Percentiles rank a stretch among this genome's conserved stretches.
Evolutionary conservation across 2,329 filamentous ascomycete species (phyloP).

Genomic region (Helotiales sp.): DNA sequence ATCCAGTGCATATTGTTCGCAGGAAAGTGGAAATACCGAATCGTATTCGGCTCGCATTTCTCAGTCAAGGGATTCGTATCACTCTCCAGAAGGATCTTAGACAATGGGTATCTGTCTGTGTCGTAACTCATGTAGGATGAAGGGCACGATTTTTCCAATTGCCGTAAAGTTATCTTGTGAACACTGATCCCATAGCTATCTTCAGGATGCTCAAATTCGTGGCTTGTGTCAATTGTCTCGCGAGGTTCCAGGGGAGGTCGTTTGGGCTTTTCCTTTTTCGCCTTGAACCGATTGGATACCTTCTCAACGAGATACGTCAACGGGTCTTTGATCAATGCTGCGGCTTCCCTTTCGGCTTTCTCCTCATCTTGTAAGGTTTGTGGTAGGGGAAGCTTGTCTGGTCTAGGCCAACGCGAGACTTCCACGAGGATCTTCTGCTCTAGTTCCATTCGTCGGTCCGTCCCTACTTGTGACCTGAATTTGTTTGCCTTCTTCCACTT

Average conservation of each 20-base stretch:
- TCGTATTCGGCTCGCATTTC: neutral
- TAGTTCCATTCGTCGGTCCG: neutral
- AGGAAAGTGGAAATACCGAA: slow-evolving; percentile 32
- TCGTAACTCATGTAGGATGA: slow-evolving; percentile 8
- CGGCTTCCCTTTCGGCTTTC: neutral
- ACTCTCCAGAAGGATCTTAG: neutral
- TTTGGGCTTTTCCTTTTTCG: neutral
- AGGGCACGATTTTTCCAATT: neutral
- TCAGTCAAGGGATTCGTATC: slow-evolving; percentile 10
- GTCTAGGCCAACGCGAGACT: neutral
- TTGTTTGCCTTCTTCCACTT: neutral
- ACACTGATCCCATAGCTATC: slow-evolving; percentile 17
- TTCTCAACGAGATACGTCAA: neutral
- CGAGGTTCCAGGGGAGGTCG: neutral
- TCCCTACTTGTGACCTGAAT: neutral
- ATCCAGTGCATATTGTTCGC: slow-evolving; percentile 34
- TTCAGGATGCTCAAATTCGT: neutral
- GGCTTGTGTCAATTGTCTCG: neutral
- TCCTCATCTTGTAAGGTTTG: neutral
- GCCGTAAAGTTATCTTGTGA: slow-evolving; percentile 12
- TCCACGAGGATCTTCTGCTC: slow-evolving; percentile 6
- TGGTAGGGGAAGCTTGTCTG: neutral
- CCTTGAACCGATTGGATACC: neutral
- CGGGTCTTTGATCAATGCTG: neutral
- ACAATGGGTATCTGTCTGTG: slow-evolving; percentile 12